These are phyloP conservation scores for Penicillium sp. DNA, from an alignment of 2,329 filamentous ascomycete genomes.

Conservation along the genomic window DNA sequence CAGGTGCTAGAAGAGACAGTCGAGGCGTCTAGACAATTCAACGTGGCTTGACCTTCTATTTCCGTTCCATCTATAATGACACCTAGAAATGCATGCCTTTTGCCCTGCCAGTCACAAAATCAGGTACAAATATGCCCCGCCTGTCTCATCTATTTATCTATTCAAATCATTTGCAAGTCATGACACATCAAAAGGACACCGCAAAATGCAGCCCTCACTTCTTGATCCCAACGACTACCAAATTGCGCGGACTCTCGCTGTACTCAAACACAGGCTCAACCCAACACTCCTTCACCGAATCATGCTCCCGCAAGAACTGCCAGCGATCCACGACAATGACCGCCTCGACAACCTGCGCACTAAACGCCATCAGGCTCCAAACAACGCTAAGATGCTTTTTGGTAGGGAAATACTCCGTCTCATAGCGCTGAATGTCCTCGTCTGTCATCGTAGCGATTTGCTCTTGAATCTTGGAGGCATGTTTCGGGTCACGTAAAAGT, in stretches of 20 bases:
- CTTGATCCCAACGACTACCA: slow-evolving; percentile 92
- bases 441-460: slow-evolving; percentile 73
- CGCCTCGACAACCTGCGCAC: slow-evolving; percentile 84
- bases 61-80: not conserved
- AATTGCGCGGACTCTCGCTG: slow-evolving; percentile 78
- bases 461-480: slow-evolving; percentile 64
- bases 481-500: slow-evolving; percentile 64
- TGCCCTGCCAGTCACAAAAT: not conserved
- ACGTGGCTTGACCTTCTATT: not conserved
- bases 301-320: slow-evolving; percentile 81
- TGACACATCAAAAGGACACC: slow-evolving; percentile 4
- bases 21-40: not conserved
- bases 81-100: not conserved
- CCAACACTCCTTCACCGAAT: slow-evolving; percentile 76
- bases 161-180: slow-evolving; percentile 4
- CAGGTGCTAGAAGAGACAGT: no score
- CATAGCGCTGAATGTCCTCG: slow-evolving; percentile 74
- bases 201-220: slow-evolving; percentile 41
- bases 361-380: slow-evolving; percentile 97
- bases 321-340: slow-evolving; percentile 89
- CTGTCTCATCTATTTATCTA: not conserved
- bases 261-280: slow-evolving; percentile 95
- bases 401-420: slow-evolving; percentile 62
- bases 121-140: not conserved
- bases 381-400: slow-evolving; percentile 83